Evolutionary conservation across 2,329 filamentous ascomycete species (phyloP).

Genomic region (Bipolaris zeicola): DNA sequence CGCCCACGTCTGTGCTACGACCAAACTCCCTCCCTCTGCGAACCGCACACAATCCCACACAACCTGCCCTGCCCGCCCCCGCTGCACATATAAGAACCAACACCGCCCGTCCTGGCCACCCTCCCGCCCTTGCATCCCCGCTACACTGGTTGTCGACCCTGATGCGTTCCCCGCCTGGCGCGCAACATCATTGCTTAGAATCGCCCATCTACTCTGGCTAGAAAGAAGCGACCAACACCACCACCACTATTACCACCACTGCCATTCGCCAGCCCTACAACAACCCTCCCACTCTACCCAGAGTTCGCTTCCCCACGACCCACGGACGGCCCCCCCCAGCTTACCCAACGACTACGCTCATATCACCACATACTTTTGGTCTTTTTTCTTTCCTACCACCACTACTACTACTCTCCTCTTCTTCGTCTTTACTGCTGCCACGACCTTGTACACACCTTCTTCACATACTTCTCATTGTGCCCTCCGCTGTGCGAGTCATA

Average conservation of each 20-base stretch:
- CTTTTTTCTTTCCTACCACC: conserved; percentile 12
- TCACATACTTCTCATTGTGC: conserved; percentile 26
- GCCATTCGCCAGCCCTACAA: conserved; percentile 25
- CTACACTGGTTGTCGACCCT: conserved; percentile 36
- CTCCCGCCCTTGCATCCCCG: conserved; percentile 45
- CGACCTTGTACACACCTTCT: conserved; percentile 35
- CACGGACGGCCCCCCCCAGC: conserved; percentile 4
- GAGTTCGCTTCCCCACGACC: conserved; percentile 23
- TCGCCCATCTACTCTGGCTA: conserved; percentile 48
- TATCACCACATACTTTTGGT: conserved; percentile 6
- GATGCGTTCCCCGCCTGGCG: conserved; percentile 49
- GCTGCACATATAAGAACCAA: conserved; percentile 4
- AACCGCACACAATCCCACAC: background rate
- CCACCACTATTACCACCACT: conserved; percentile 35
- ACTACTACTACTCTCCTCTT: conserved; percentile 27
- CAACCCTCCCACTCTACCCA: conserved; percentile 36
- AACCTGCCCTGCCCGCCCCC: conserved; percentile 1
- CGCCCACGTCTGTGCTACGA: conserved; percentile 6
- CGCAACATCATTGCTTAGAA: conserved; percentile 47
- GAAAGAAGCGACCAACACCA: conserved; percentile 20
- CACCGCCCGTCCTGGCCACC: conserved; percentile 22
- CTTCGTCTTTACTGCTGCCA: conserved; percentile 10
- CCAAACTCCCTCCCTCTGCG: conserved; percentile 2
- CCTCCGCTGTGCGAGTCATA: conserved; percentile 18
- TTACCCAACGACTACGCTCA: background rate